Percentiles rank a stretch among this genome's conserved stretches.
Evolutionary conservation across 129 eudicot genomes (phyloP).

Genomic region (carrot (Daucus carota)): DH1_v3.0 NC_030388.2:27247001-27247500

Average conservation of each 20-base stretch:
- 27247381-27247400: background rate
- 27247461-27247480: background rate
- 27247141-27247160: background rate
- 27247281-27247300: background rate
- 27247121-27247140: background rate
- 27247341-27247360: background rate
- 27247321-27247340: background rate
- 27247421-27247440: background rate
- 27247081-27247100: background rate
- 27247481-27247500: background rate
- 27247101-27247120: background rate
- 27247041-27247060: background rate
- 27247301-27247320: constrained; percentile 4
- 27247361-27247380: background rate
- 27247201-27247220: constrained; percentile 84
- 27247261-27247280: constrained; percentile 49
- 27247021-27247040: background rate
- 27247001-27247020: background rate
- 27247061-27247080: background rate
- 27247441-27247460: background rate
- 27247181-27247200: constrained; percentile 73
- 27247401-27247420: background rate
- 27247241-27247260: constrained; percentile 65
- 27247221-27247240: constrained; percentile 72
- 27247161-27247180: constrained; percentile 33